A percentile compares a stretch with the other conserved stretches of the same genome.
Evolutionary conservation across 1,284 basidiomycete genomes (phyloP).

Genomic region (Sparassis latifolia): DNA sequence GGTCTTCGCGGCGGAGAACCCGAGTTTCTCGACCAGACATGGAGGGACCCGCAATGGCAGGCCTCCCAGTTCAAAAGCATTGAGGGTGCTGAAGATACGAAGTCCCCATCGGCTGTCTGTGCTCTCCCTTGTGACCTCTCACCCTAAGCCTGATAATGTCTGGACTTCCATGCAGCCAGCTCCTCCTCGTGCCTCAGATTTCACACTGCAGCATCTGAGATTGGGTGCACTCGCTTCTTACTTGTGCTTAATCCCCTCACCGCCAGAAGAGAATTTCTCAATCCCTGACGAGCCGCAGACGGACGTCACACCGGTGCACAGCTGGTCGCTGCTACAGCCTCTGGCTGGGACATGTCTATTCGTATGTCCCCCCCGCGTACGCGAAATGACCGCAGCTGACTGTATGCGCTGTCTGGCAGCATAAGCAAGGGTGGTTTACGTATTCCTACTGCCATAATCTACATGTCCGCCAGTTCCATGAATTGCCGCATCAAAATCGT

Average conservation of each 20-base stretch:
- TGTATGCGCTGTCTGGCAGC: conserved; percentile 33
- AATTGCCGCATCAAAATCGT: conserved; percentile 49
- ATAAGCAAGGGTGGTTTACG: conserved; percentile 90
- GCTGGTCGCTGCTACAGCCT: conserved; percentile 75
- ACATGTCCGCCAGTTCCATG: conserved; percentile 86
- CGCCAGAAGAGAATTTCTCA: conserved; percentile 39
- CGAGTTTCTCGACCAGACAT: conserved; percentile 69
- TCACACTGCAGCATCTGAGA: conserved; percentile 62
- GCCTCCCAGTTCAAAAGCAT: conserved; percentile 46
- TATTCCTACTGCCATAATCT: conserved; percentile 92
- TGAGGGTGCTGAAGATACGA: conserved; percentile 36
- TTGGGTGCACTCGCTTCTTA: conserved; percentile 62
- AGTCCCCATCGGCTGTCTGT: conserved; percentile 20
- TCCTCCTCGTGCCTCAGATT: conserved; percentile 18
- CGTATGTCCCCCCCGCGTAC: conserved; percentile 39
- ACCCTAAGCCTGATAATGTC: conserved; percentile 5
- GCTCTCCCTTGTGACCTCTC: neutral
- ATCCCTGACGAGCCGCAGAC: conserved; percentile 46
- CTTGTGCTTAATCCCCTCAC: conserved; percentile 68
- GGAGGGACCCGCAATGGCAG: conserved; percentile 36
- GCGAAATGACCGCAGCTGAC: neutral
- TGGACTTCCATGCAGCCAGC: conserved; percentile 19
- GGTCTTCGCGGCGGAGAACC: conserved; percentile 67
- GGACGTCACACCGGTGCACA: conserved; percentile 59
- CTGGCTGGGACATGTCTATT: conserved; percentile 74